A percentile compares a stretch with the other conserved stretches of the same genome.
These are phyloP conservation scores for Dactylis glomerata DNA, from an alignment of 176 grass and related monocot species.

Conservation along the genomic window DNA sequence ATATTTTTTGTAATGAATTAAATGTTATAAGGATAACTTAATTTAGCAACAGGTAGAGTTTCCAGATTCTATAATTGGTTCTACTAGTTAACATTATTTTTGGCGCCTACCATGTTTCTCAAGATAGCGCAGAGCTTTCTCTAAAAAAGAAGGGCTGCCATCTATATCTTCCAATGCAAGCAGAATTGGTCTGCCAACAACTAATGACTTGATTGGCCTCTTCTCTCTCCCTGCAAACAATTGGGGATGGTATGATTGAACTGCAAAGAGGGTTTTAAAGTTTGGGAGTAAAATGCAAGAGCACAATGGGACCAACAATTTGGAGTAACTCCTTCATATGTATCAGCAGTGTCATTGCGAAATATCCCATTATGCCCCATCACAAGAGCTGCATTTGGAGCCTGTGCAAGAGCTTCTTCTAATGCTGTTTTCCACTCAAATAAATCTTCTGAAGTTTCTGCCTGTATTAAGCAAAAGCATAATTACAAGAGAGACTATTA, in stretches of 20 bases:
- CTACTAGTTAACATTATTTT: conserved; percentile 12
- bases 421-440: conserved; percentile 99
- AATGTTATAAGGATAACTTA: conserved; percentile 19
- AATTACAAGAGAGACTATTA: not conserved
- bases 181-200: conserved; percentile 94
- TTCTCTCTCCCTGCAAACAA: conserved; percentile 86
- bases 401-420: conserved; percentile 93
- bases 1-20: conserved; percentile 31
- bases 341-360: conserved; percentile 76
- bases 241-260: conserved; percentile 21
- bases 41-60: conserved; percentile 19
- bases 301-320: conserved; percentile 61
- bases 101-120: conserved; percentile 85
- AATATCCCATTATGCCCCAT: conserved; percentile 99
- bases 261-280: conserved; percentile 10
- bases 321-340: conserved; percentile 79
- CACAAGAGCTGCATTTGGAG: conserved; percentile 99
- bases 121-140: conserved; percentile 91
- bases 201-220: conserved; percentile 88
- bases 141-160: conserved; percentile 93
- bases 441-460: conserved; percentile 93
- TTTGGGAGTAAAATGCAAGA: conserved; percentile 16
- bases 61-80: conserved; percentile 15
- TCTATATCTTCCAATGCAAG: conserved; percentile 98
- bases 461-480: conserved; percentile 36